Evolutionary conservation across 1,284 basidiomycete genomes (phyloP).

Genomic region (Cerioporus squamosus): DNA sequence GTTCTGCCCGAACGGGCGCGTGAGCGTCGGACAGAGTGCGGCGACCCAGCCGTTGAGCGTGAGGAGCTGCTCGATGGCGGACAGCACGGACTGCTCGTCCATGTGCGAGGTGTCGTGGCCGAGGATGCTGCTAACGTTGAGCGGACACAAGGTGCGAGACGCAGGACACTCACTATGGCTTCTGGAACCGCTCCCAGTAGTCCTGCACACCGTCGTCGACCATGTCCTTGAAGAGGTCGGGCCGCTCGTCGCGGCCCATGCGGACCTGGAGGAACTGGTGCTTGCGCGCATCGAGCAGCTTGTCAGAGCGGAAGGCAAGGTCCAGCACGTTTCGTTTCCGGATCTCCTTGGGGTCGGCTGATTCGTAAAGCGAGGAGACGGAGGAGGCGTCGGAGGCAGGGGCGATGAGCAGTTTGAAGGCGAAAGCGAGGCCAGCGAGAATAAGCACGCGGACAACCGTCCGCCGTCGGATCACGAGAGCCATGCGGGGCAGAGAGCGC

Average conservation of each 20-base stretch:
- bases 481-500: too few relatives aligned
- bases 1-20: slow-evolving; percentile 89
- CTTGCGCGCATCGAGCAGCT: slow-evolving; percentile 83
- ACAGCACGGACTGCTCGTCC: slow-evolving; percentile 87
- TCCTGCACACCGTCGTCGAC: slow-evolving; percentile 80
- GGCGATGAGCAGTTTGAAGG: slow-evolving; percentile 51
- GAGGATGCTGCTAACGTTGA: slow-evolving; percentile 58
- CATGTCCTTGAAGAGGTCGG: slow-evolving; percentile 79
- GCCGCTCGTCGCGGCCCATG: slow-evolving; percentile 81
- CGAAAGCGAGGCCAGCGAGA: slow-evolving; percentile 34
- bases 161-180: slow-evolving; percentile 72
- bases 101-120: slow-evolving; percentile 83
- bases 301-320: slow-evolving; percentile 81
- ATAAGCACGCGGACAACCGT: slow-evolving; percentile 40
- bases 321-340: slow-evolving; percentile 85
- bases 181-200: slow-evolving; percentile 91
- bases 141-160: neutral
- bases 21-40: slow-evolving; percentile 89
- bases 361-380: slow-evolving; percentile 32
- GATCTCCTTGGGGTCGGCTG: slow-evolving; percentile 56
- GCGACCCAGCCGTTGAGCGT: slow-evolving; percentile 99
- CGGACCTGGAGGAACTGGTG: slow-evolving; percentile 87
- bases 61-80: slow-evolving; percentile 87
- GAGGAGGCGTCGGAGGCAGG: slow-evolving; percentile 41
- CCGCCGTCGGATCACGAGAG: slow-evolving; percentile 40